Conservation (phyloP, 139 green algal species). For the Chlamydomonas schloesseri region DNA sequence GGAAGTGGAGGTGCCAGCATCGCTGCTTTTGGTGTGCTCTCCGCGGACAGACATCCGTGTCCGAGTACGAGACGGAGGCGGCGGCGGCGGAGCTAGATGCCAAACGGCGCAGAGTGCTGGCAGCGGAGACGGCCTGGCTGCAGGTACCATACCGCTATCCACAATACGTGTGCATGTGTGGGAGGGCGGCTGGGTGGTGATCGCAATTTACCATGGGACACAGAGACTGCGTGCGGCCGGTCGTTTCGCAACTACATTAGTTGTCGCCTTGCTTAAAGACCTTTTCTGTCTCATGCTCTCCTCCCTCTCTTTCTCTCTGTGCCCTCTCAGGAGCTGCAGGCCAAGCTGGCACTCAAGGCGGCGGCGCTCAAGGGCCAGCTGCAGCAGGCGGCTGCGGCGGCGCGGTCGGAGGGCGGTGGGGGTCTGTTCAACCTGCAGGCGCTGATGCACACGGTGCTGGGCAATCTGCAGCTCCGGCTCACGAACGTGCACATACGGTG, state of each 20-base stretch:
- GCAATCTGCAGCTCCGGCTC: constrained; percentile 82
- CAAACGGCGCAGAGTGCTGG: constrained; percentile 49
- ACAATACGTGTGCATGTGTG: too few species aligned
- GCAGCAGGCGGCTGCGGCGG: constrained; percentile 5
- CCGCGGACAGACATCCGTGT: not conserved
- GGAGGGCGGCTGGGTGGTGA: too few species aligned
- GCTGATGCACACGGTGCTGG: constrained; percentile 87
- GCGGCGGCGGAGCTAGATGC: constrained; percentile 41
- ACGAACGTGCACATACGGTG: constrained; percentile 93
- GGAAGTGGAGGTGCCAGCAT: too few species aligned
- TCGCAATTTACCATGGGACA: too few species aligned
- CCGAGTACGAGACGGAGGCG: constrained; percentile 19
- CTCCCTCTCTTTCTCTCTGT: not conserved
- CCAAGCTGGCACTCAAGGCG: constrained; percentile 31
- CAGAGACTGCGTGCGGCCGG: too few species aligned
- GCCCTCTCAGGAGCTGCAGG: constrained; percentile 38
- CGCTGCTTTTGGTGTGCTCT: too few species aligned
- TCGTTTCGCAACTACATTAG: too few species aligned
- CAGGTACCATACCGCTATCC: too few species aligned
- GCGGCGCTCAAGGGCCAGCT: not conserved
- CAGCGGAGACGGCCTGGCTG: constrained; percentile 64
- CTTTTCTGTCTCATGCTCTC: too few species aligned
- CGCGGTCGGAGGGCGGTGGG: not conserved
- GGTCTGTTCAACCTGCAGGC: constrained; percentile 57
- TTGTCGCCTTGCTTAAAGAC: too few species aligned